Evolutionary conservation across 257 asterid species (phyloP), one percentile per base, ranked within the genome.

Genomic region (Gentiana dahurica): DNA sequence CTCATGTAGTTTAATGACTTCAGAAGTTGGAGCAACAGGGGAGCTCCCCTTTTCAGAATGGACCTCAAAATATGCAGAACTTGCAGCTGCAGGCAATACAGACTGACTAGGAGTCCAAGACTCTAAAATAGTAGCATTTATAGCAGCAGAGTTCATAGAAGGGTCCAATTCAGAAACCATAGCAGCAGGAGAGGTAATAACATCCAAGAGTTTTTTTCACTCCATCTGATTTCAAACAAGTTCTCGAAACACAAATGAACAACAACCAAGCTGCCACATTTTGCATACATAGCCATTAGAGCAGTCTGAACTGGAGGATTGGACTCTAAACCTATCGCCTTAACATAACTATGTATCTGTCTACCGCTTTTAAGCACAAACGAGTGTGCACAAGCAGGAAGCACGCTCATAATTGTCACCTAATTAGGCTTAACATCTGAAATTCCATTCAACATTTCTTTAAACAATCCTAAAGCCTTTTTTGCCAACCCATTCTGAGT

Each of bases 161-260:
- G n/a, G n/a, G n/a, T n/a, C n/a, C n/a, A n/a, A n/a, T n/a, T n/a
- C n/a, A n/a, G n/a, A n/a, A n/a, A n/a, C n/a, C n/a, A n/a, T n/a
- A n/a, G n/a, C n/a, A n/a, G n/a, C n/a, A n/a, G n/a, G n/a, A n/a
- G n/a, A n/a, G n/a, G n/a, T n/a, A n/a, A n/a, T n/a, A n/a, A 50
- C 92, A 80, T 0, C 97, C 97, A 0, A 87, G 95, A 70, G 73
- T 81, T 69, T 89, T 89, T 79, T 72, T 83, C 69, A 81, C 87
- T 1, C 66, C 55, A 63, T 65, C 71, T 6, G 81, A 73, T 71
- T 74, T 86, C 61, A 68, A 62, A 36, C 51, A 65, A 12, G 74
- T 67, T 61, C 50, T 81, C 78, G 13, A 89, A 89, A 74, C 87
- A 83, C 54, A 24, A 51, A 36, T 75, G 72, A 51, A 95, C 94